phyloP scores from a whole-genome alignment of 2,329 filamentous ascomycete genomes.

The Diplodia corticola region DNA sequence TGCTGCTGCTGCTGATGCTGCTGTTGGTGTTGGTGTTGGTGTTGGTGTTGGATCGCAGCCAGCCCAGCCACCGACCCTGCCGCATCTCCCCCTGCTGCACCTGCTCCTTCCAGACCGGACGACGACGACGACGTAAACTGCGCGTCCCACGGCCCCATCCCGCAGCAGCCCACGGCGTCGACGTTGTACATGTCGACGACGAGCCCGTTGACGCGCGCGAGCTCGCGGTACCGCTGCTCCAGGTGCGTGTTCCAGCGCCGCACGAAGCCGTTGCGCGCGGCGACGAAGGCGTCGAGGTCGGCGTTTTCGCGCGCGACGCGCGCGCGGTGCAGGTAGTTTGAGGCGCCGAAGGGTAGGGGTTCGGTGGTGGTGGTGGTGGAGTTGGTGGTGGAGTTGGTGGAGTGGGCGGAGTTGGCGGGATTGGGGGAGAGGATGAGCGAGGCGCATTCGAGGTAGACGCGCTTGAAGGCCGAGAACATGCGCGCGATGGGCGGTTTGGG shows the following conservation, averaged over 20 bases:
- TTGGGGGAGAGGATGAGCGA: constrained; percentile 22
- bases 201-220: background rate
- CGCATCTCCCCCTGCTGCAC: background rate
- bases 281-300: constrained; percentile 33
- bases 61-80: background rate
- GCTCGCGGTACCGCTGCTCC: constrained; percentile 21
- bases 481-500: constrained; percentile 31
- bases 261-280: constrained; percentile 33
- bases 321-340: constrained; percentile 36
- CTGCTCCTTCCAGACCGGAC: background rate
- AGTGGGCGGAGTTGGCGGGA: too few species aligned
- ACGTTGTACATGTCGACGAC: background rate
- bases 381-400: too few species aligned
- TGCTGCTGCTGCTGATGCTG: background rate
- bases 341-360: constrained; percentile 24
- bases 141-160: background rate
- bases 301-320: constrained; percentile 38
- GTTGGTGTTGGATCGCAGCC: background rate
- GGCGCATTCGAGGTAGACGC: constrained; percentile 33
- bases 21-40: background rate
- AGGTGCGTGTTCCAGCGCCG: constrained; percentile 34
- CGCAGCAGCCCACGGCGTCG: background rate
- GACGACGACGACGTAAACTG: background rate
- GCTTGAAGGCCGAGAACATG: constrained; percentile 39
- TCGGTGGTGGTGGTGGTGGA: background rate